Evolutionary conservation across 108 stramenopile species (phyloP).

Genomic region (Discostella stelligeroides): DNA sequence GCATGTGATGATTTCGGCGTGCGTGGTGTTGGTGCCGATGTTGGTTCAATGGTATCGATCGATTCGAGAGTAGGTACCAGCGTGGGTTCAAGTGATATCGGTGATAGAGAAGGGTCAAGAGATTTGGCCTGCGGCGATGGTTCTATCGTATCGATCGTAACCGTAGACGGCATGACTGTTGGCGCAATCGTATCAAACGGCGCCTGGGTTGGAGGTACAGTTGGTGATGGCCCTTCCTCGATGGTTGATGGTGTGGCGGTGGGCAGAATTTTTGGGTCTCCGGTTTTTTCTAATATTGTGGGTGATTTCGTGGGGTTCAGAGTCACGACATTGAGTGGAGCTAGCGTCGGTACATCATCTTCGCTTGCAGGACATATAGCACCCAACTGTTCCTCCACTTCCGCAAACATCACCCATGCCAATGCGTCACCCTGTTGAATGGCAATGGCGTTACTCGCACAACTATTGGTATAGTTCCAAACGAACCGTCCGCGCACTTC

Average conservation of each 20-base stretch:
- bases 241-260: neutral
- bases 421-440: slow-evolving; percentile 13
- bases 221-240: neutral
- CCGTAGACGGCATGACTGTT: neutral
- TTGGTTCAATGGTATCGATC: neutral
- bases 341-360: neutral
- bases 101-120: neutral
- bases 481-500: slow-evolving; percentile 31
- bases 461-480: slow-evolving; percentile 21
- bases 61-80: neutral
- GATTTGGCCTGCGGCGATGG: neutral
- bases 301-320: too few species aligned
- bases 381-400: neutral
- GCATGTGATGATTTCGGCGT: too few species aligned
- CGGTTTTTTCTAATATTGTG: neutral
- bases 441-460: slow-evolving; percentile 15
- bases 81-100: too few species aligned
- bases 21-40: neutral
- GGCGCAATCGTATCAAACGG: neutral
- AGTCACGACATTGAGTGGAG: too few species aligned
- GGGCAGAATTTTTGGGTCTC: too few species aligned
- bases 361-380: neutral
- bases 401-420: slow-evolving; percentile 12
- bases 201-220: neutral
- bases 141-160: neutral